phyloP scores from a whole-genome alignment of 202 grass and related monocot genomes.

The Hordeum pubiflorum region DNA sequence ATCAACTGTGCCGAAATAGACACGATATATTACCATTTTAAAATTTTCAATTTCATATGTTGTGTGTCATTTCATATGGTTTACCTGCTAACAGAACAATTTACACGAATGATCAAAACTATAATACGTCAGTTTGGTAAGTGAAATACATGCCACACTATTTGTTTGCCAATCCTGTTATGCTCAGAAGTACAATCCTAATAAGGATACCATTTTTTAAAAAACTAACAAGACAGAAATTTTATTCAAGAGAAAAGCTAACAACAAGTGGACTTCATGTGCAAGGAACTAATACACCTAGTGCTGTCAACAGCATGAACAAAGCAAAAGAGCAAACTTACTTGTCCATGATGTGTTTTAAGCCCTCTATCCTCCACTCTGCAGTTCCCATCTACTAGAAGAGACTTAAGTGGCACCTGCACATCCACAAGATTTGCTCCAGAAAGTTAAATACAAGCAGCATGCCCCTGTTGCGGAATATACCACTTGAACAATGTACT shows the following conservation, averaged over 20 bases:
- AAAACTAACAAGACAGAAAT: not conserved
- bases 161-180: not conserved
- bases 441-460: constrained; percentile 2
- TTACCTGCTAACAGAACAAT: not conserved
- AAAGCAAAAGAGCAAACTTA: constrained; percentile 33
- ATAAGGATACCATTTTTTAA: not conserved
- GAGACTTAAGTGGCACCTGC: constrained; percentile 72
- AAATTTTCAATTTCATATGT: not conserved
- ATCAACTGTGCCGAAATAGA: not conserved
- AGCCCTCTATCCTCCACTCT: constrained; percentile 94
- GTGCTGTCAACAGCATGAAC: not conserved
- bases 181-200: not conserved
- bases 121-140: not conserved
- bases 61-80: not conserved
- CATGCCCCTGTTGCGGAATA: not conserved
- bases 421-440: not conserved
- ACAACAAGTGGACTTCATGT: not conserved
- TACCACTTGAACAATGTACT: not conserved
- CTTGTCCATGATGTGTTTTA: constrained; percentile 88
- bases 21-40: not conserved
- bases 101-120: not conserved
- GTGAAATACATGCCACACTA: not conserved
- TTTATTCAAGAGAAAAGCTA: constrained; percentile 2
- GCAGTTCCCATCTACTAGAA: constrained; percentile 85
- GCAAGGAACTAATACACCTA: not conserved